Evolutionary conservation across 2,329 filamentous ascomycete species (phyloP).

Genomic region (Fusarium clavum): DNA sequence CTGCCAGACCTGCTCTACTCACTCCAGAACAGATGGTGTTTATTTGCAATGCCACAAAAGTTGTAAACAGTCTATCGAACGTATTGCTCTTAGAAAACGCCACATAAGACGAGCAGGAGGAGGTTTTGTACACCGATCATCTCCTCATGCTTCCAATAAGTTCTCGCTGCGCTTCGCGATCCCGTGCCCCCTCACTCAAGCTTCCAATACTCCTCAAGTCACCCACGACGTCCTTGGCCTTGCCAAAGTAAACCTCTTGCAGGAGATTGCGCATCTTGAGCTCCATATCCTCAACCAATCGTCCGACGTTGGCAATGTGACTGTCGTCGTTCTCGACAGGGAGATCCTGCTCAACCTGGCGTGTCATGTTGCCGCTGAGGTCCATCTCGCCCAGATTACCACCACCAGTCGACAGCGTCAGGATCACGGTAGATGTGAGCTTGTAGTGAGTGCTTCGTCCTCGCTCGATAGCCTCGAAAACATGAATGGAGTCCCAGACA

Average conservation of each 20-base stretch:
- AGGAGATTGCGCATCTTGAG: constrained; percentile 98
- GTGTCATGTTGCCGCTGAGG: constrained; percentile 96
- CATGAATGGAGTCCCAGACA: constrained; percentile 98
- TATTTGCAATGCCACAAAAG: background rate
- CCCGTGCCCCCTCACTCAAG: constrained; percentile 85
- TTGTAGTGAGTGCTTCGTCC: constrained; percentile 96
- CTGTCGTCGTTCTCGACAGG: constrained; percentile 89
- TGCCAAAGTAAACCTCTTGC: constrained; percentile 99
- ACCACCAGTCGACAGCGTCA: constrained; percentile 77
- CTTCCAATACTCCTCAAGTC: constrained; percentile 89
- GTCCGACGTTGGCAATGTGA: constrained; percentile 95
- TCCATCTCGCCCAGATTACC: constrained; percentile 83
- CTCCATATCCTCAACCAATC: constrained; percentile 98
- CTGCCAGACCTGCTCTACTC: constrained; percentile 12
- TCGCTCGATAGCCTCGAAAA: constrained; percentile 95
- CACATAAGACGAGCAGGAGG: background rate
- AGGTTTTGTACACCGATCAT: constrained; percentile 45
- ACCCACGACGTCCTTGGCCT: constrained; percentile 97
- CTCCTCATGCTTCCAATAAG: constrained; percentile 76
- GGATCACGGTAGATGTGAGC: constrained; percentile 94
- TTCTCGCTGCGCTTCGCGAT: constrained; percentile 87
- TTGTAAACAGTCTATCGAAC: constrained; percentile 28
- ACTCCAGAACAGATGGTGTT: background rate
- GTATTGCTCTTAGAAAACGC: constrained; percentile 20
- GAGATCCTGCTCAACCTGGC: constrained; percentile 93